Evolutionary conservation across 1,284 basidiomycete species (phyloP).

Genomic region (Heterobasidion annosum): DNA sequence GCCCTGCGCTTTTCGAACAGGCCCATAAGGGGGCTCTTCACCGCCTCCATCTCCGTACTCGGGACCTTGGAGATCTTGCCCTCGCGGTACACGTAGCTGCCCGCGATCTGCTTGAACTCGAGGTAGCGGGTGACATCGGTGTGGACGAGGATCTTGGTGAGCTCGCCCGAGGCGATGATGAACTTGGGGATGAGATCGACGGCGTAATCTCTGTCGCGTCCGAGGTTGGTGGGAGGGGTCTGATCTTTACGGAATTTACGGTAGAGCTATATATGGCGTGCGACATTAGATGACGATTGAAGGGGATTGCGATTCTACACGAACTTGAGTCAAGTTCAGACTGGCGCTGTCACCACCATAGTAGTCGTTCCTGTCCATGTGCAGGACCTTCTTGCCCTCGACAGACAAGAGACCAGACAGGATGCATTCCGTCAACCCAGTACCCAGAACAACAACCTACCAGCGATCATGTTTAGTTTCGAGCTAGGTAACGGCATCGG

Average conservation of each 20-base stretch:
- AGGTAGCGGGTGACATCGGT: constrained; percentile 99
- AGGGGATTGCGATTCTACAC: background rate
- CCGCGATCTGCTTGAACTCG: constrained; percentile 99
- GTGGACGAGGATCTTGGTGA: constrained; percentile 97
- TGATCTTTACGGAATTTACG: constrained; percentile 87
- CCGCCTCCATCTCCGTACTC: constrained; percentile 95
- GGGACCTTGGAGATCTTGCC: constrained; percentile 98
- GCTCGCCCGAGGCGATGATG: constrained; percentile 97
- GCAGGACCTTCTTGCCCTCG: constrained; percentile 98
- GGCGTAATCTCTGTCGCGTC: constrained; percentile 92
- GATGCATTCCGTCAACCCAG: constrained; percentile 97
- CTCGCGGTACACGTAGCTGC: constrained; percentile 96
- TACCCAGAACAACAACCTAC: constrained; percentile 91
- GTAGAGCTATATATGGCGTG: constrained; percentile 61
- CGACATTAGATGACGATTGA: constrained; percentile 6
- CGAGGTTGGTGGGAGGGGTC: constrained; percentile 67
- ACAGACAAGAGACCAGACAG: constrained; percentile 95
- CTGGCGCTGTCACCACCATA: constrained; percentile 98
- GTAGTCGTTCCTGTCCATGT: constrained; percentile 99
- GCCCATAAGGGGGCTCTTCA: constrained; percentile 93
- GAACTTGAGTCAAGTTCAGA: constrained; percentile 92
- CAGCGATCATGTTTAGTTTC: constrained; percentile 9
- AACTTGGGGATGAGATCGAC: constrained; percentile 95
- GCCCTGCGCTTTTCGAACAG: constrained; percentile 97
- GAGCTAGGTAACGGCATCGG: background rate